Percentiles rank a stretch among this genome's conserved stretches.
These are phyloP conservation scores for Solanum dulcamara DNA, from an alignment of 257 asterid species.

Conservation along the genomic window DNA sequence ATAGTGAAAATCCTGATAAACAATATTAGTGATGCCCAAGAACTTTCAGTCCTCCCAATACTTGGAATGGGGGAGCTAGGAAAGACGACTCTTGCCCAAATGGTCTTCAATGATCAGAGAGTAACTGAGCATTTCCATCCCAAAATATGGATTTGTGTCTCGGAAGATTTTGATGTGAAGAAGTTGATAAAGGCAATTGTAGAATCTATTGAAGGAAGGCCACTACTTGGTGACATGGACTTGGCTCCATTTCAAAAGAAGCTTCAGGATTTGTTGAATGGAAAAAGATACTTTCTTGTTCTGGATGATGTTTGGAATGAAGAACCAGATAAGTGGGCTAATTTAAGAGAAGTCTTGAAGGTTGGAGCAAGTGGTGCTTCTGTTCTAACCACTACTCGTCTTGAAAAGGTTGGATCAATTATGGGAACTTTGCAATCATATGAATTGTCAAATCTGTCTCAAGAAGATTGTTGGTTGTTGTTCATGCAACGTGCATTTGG, in stretches of 20 bases:
- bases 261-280: neutral
- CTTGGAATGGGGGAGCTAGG: neutral
- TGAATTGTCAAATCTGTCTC: neutral
- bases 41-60: neutral
- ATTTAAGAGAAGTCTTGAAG: neutral
- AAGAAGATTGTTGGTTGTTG: constrained; percentile 12
- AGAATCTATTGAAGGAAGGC: neutral
- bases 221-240: neutral
- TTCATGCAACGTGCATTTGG: constrained; percentile 12
- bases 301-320: neutral
- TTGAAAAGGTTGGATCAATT: constrained; percentile 3
- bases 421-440: constrained; percentile 12
- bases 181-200: neutral
- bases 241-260: neutral
- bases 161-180: neutral
- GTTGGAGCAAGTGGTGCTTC: constrained; percentile 14
- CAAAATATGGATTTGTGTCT: neutral
- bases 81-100: neutral
- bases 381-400: constrained; percentile 17
- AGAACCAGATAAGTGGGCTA: neutral
- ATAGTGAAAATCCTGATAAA: neutral
- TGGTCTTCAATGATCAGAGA: neutral
- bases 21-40: neutral
- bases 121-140: neutral
- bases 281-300: neutral